These are phyloP conservation scores for Candida nemodendra DNA, from an alignment of 805 yeast genomes.

Conservation along the genomic window DNA sequence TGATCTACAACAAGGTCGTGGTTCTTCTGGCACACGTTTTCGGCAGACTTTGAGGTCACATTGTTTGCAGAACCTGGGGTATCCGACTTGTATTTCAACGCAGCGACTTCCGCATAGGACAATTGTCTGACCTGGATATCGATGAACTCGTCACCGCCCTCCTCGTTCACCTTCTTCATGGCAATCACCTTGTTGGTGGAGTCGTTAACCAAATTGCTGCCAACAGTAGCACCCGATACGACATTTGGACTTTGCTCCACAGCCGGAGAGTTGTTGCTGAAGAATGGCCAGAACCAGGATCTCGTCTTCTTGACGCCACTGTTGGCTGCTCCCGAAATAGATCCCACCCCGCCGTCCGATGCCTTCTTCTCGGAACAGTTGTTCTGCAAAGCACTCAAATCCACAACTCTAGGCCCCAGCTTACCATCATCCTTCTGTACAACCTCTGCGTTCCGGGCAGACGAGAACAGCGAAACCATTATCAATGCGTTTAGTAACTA, in stretches of 20 bases:
- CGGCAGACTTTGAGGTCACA: not conserved
- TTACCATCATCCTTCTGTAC: no score
- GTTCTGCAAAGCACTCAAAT: not conserved
- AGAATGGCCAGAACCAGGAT: slow-evolving; percentile 23
- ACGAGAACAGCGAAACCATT: not conserved
- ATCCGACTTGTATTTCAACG: slow-evolving; percentile 25
- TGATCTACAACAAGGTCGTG: slow-evolving; percentile 28
- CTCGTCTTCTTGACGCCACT: slow-evolving; percentile 11
- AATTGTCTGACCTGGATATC: slow-evolving; percentile 45
- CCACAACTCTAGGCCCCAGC: not conserved
- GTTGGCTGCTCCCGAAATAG: not conserved
- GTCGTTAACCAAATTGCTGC: slow-evolving; percentile 10
- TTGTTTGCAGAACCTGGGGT: not conserved
- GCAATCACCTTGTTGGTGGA: slow-evolving; percentile 31
- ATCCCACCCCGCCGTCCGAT: no score
- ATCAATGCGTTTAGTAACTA: no score
- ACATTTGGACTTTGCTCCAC: not conserved
- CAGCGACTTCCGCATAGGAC: slow-evolving; percentile 55
- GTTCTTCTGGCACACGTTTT: not conserved
- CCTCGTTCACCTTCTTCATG: slow-evolving; percentile 28
- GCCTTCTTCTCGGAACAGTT: no score
- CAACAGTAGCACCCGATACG: not conserved
- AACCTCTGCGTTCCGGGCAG: no score
- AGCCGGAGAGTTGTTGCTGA: slow-evolving; percentile 1
- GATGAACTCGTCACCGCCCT: slow-evolving; percentile 37